Conservation (phyloP, 148 eudicot species). For the Rhododendron kiyosumense region DNA sequence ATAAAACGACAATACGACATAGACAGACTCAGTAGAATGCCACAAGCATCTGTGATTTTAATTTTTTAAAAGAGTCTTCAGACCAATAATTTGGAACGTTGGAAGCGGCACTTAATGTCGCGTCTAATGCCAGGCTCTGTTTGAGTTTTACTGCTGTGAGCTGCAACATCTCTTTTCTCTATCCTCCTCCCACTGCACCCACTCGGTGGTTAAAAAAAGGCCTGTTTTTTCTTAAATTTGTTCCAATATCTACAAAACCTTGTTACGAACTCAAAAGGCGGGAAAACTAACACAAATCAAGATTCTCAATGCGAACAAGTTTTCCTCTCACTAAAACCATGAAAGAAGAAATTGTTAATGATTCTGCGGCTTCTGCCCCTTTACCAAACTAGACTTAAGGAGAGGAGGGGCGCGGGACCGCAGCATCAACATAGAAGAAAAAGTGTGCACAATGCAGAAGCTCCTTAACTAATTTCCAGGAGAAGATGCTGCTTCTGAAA, state of each 20-base stretch:
- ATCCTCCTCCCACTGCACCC: background rate
- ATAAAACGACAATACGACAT: background rate
- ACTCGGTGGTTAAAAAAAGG: background rate
- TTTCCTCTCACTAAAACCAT: background rate
- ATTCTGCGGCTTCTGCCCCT: background rate
- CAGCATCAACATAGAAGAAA: background rate
- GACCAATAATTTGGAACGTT: background rate
- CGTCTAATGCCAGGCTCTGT: background rate
- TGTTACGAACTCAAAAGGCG: background rate
- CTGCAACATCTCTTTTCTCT: background rate
- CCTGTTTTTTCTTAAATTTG: background rate
- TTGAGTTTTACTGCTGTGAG: background rate
- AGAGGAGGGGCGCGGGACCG: background rate
- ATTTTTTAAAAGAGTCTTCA: background rate
- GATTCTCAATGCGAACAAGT: background rate
- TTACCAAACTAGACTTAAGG: background rate
- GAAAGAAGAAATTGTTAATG: background rate
- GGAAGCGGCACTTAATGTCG: background rate
- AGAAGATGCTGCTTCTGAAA: background rate
- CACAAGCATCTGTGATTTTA: background rate
- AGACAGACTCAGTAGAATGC: background rate
- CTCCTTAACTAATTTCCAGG: background rate
- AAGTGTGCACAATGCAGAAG: background rate
- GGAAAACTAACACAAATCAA: background rate
- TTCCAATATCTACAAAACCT: background rate